phyloP scores from a whole-genome alignment of 2,329 filamentous ascomycete genomes.

The Hymenoscyphus linearis region DNA sequence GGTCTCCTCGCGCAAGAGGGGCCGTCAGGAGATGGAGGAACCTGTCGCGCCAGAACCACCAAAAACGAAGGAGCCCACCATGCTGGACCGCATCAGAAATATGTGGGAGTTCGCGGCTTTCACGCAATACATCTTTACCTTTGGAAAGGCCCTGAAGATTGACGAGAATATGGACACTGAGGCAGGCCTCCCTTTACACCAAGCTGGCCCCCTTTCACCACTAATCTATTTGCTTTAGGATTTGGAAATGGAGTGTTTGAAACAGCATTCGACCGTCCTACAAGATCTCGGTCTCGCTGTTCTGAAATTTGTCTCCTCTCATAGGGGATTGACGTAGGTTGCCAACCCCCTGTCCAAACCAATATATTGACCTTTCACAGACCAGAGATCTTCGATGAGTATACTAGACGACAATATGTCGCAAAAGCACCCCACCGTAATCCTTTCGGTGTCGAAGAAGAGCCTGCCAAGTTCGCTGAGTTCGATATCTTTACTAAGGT shows the following conservation, averaged over 20 bases:
- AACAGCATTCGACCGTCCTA: constrained; percentile 68
- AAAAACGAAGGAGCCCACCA: constrained; percentile 27
- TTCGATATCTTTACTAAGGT: constrained; percentile 82
- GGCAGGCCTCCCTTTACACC: constrained; percentile 44
- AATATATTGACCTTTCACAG: constrained; percentile 43
- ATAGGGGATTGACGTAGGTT: constrained; percentile 83
- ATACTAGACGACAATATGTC: constrained; percentile 81
- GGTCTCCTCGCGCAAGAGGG: constrained; percentile 45
- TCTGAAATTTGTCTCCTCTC: constrained; percentile 89
- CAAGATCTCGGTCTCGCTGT: constrained; percentile 78
- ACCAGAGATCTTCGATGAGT: constrained; percentile 85
- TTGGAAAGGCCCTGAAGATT: constrained; percentile 84
- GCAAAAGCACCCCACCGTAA: constrained; percentile 75
- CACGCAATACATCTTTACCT: constrained; percentile 88
- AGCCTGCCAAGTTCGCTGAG: constrained; percentile 67
- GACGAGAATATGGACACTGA: constrained; percentile 86
- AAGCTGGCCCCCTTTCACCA: constrained; percentile 1
- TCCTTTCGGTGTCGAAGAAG: constrained; percentile 76
- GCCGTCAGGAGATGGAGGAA: constrained; percentile 39
- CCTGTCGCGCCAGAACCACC: constrained; percentile 17
- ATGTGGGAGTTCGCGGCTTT: constrained; percentile 96
- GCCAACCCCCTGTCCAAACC: background rate
- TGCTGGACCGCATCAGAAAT: constrained; percentile 69
- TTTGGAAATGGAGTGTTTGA: constrained; percentile 82
- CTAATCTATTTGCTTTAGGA: constrained; percentile 51